Evolutionary conservation across 768 basidiomycete species (phyloP).

Genomic region (Cyathus striatus): DNA sequence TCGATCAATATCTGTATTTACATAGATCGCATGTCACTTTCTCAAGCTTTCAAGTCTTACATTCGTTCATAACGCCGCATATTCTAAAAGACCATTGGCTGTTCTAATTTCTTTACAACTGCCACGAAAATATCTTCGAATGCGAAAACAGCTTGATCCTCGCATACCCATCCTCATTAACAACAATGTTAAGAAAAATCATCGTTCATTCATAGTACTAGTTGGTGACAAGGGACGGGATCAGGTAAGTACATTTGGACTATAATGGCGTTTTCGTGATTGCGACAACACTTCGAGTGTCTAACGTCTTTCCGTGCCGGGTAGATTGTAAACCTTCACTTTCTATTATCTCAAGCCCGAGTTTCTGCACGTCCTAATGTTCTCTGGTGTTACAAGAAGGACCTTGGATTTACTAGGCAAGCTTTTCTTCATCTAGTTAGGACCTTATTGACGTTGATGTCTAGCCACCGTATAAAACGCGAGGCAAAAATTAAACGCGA

Average conservation of each 20-base stretch:
- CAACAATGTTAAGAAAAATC: conserved; percentile 90
- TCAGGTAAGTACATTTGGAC: conserved; percentile 50
- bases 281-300: not conserved
- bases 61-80: too few relatives aligned
- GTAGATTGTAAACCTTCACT: conserved; percentile 93
- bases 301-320: too few relatives aligned
- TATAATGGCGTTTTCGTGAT: not conserved
- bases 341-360: conserved; percentile 85
- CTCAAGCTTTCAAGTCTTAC: too few relatives aligned
- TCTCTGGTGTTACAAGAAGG: conserved; percentile 99
- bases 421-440: conserved; percentile 10
- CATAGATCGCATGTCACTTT: too few relatives aligned
- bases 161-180: conserved; percentile 89
- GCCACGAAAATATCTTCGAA: too few relatives aligned
- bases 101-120: too few relatives aligned
- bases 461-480: conserved; percentile 90
- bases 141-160: conserved; percentile 89
- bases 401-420: conserved; percentile 91
- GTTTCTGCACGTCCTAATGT: conserved; percentile 88
- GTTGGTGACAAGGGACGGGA: conserved; percentile 93
- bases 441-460: conserved; percentile 1
- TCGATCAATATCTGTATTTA: too few relatives aligned
- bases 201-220: conserved; percentile 92
- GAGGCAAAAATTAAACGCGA: conserved; percentile 97
- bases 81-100: too few relatives aligned